Percentiles rank a stretch among this genome's conserved stretches.
Evolutionary conservation across 1,284 basidiomycete genomes (phyloP).

Genomic region (Moesziomyces parantarcticus): DNA sequence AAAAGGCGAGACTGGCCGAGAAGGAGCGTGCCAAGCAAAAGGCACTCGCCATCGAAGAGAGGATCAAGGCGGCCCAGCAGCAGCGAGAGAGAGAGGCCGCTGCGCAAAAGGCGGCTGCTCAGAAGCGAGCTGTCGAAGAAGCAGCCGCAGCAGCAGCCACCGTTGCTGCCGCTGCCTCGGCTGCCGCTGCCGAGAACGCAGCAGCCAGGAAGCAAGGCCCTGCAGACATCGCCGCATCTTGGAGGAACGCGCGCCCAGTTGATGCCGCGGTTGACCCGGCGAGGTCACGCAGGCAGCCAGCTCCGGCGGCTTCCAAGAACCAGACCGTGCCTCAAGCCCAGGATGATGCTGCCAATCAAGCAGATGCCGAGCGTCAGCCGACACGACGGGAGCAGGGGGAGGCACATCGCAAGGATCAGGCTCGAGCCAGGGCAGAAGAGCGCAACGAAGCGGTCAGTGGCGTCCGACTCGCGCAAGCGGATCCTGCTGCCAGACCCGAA

Average conservation of each 20-base stretch:
- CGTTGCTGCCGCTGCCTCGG: conserved; percentile 6
- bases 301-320: conserved; percentile 4
- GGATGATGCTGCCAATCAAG: conserved; percentile 4
- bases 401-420: conserved; percentile 3
- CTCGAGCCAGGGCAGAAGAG: conserved; percentile 7
- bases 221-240: conserved; percentile 41
- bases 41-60: conserved; percentile 60
- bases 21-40: conserved; percentile 62
- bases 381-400: conserved; percentile 14
- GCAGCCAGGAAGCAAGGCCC: conserved; percentile 23
- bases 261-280: background rate
- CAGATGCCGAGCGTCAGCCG: conserved; percentile 9
- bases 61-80: conserved; percentile 52
- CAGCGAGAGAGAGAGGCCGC: conserved; percentile 40
- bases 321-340: background rate
- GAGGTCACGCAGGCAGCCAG: conserved; percentile 11
- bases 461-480: background rate
- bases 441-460: background rate
- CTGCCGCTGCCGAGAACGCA: conserved; percentile 2
- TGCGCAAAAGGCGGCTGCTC: conserved; percentile 27
- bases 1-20: conserved; percentile 53
- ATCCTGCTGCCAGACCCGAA: background rate
- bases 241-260: conserved; percentile 30
- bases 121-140: conserved; percentile 20
- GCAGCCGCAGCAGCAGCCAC: conserved; percentile 8